These are phyloP conservation scores for Erythrophleum fordii DNA, from an alignment of 306 rosid species.

Conservation along the genomic window DNA sequence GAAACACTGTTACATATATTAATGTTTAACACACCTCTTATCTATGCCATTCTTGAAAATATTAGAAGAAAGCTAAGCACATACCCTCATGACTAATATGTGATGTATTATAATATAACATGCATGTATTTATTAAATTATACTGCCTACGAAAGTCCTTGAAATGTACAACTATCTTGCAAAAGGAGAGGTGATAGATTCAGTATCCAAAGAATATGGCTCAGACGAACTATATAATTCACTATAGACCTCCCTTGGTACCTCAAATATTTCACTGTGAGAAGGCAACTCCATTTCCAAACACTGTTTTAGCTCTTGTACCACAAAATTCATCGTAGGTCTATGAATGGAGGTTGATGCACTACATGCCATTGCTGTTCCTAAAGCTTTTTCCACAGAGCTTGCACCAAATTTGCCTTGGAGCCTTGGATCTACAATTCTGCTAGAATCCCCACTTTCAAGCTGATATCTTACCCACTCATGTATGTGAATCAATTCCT, in stretches of 20 bases:
- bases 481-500: conserved; percentile 46
- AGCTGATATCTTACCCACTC: conserved; percentile 50
- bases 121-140: neutral
- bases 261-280: conserved; percentile 27
- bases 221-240: conserved; percentile 43
- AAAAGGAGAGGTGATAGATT: conserved; percentile 40
- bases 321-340: conserved; percentile 55
- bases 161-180: conserved; percentile 33
- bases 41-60: neutral
- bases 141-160: neutral
- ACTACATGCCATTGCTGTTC: conserved; percentile 59
- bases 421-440: conserved; percentile 54
- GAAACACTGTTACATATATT: too few relatives aligned
- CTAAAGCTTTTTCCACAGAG: conserved; percentile 46
- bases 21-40: neutral
- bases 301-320: conserved; percentile 59
- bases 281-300: conserved; percentile 44
- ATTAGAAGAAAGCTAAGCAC: neutral
- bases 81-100: neutral
- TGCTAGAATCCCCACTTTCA: conserved; percentile 38
- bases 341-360: conserved; percentile 52
- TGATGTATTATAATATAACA: too few relatives aligned
- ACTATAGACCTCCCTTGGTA: conserved; percentile 14
- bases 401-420: conserved; percentile 45
- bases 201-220: conserved; percentile 40